A percentile compares a stretch with the other conserved stretches of the same genome.
Conservation (phyloP, 2,329 filamentous ascomycete species). For the Xylaria multiplex region DNA sequence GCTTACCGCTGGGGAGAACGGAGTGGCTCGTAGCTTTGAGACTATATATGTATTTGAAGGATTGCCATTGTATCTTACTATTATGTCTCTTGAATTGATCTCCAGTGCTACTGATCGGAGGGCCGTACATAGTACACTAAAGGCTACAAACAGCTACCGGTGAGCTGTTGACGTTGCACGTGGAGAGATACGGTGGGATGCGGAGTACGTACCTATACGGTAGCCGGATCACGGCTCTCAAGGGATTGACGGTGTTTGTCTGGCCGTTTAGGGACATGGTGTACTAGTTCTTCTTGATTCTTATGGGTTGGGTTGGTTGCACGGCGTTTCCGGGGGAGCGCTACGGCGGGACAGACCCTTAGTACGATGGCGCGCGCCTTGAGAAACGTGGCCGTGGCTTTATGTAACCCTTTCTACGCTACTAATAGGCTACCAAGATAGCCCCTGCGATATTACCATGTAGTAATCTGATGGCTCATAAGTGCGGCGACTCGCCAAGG, state of each 20-base stretch:
- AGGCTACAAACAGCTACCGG: constrained; percentile 13
- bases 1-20: neutral
- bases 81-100: constrained; percentile 11
- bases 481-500: constrained; percentile 5
- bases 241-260: neutral
- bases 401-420: constrained; percentile 1
- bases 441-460: constrained; percentile 3
- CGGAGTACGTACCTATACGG: neutral
- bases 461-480: constrained; percentile 4
- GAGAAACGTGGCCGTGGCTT: constrained; percentile 34
- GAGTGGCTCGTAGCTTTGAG: neutral
- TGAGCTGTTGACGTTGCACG: constrained; percentile 14
- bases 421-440: neutral
- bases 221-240: neutral
- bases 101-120: constrained; percentile 9
- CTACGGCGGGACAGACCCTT: constrained; percentile 20
- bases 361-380: constrained; percentile 19
- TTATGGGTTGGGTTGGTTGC: constrained; percentile 22
- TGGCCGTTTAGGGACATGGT: neutral
- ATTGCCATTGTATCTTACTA: constrained; percentile 1
- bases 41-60: neutral
- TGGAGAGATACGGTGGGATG: neutral
- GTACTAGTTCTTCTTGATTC: constrained; percentile 1
- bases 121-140: neutral
- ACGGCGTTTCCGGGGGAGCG: constrained; percentile 24